Evolutionary conservation across 495 filamentous ascomycete genomes (phyloP).

Genomic region (Neurospora tetraspora): DNA sequence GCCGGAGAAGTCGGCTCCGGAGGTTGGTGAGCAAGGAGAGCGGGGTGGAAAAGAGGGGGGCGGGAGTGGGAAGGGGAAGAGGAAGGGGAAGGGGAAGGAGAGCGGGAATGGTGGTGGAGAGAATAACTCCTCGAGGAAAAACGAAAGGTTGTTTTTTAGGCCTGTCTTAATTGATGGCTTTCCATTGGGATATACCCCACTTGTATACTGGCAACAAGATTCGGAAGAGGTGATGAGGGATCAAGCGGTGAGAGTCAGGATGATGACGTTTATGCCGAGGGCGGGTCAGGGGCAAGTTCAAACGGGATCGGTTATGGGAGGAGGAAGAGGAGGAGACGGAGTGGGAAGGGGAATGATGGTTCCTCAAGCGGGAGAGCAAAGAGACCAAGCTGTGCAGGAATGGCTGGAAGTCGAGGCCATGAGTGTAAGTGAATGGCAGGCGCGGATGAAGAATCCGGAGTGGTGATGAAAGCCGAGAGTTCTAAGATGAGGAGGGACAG

Average conservation of each 20-base stretch:
- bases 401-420: background rate
- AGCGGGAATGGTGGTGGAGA: background rate
- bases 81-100: background rate
- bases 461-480: background rate
- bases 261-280: background rate
- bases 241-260: background rate
- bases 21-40: background rate
- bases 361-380: background rate
- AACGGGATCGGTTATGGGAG: background rate
- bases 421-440: background rate
- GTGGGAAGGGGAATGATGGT: background rate
- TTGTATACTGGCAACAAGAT: background rate
- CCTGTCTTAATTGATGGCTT: background rate
- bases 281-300: background rate
- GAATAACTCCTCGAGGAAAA: too few species aligned
- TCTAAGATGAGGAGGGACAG: background rate
- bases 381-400: background rate
- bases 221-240: background rate
- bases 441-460: background rate
- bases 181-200: background rate
- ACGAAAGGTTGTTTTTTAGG: background rate
- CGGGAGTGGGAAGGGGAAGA: background rate
- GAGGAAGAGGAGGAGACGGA: background rate
- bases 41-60: background rate
- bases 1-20: background rate